Evolutionary conservation across 306 rosid genomes (phyloP), one percentile per base, ranked within the genome.

Genomic region (Rosa chinensis): DNA sequence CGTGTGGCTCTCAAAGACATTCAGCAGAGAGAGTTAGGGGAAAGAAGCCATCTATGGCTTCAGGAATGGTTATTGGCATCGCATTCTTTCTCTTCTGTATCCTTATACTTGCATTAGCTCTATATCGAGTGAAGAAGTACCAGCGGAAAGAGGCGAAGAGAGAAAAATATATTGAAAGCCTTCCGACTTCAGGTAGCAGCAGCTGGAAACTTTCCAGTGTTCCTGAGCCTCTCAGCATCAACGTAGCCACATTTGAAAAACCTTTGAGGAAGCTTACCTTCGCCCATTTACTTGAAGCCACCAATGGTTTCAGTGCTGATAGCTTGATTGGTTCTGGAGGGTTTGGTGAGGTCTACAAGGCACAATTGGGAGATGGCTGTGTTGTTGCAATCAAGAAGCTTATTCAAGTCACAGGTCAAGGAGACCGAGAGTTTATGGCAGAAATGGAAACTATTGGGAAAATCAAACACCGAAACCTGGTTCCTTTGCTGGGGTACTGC

Each of bases 391-490:
- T 92, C 77, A 92, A 92, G 92, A 92, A 92, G 83, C 97, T 92
- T 73, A 86, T 89, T 56, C 90, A 83, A 13, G 90, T 92, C 78
- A 87, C 90, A 21, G 87, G 93, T 42, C 97, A 92, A 84, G 97
- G 97, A 56, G 95, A 92, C 70, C 85, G 97, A 78, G 97, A 92
- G 83, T 92, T 92, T 80, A 90, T 90, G 91, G 97, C 97, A 0
- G 95, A 92, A 84, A 90, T 92, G 97, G 97, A 92, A 82, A 92
- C 97, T 45, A 87, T 92, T 10, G 97, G 97, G 75, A 92, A 89
- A 84, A 89, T 92, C 67, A 92, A 92, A 79, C 95, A 92, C 74
- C 79, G 95, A 75, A 92, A 92, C 81, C 82, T 92, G 77, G 95
- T 92, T 75, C 95, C 90, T 0, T 73, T 92, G 72, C 81, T 92